phyloP scores from a whole-genome alignment of 192 early-diverging fungal genomes.

The Dimargaris verticillata region DNA sequence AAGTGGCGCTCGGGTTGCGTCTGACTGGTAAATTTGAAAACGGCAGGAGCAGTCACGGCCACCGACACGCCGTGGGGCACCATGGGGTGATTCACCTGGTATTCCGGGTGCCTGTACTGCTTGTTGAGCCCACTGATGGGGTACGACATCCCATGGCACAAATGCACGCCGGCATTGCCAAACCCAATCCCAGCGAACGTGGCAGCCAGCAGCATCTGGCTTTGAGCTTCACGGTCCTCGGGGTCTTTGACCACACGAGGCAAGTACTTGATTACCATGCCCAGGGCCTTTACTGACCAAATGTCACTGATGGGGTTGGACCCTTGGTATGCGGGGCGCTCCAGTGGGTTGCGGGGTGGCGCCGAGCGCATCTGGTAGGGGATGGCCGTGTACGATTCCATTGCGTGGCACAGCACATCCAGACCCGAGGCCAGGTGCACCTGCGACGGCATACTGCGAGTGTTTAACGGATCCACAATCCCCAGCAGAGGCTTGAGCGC shows the following conservation, averaged over 20 bases:
- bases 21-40: conserved; percentile 67
- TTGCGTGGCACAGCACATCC: conserved; percentile 80
- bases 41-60: conserved; percentile 78
- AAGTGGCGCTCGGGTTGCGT: conserved; percentile 74
- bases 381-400: conserved; percentile 83
- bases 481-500: conserved; percentile 70
- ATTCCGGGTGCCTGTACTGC: conserved; percentile 64
- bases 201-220: conserved; percentile 74
- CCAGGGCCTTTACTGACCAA: conserved; percentile 65
- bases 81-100: conserved; percentile 55
- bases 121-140: conserved; percentile 77
- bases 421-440: conserved; percentile 73
- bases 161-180: conserved; percentile 77
- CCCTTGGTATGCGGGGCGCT: conserved; percentile 81
- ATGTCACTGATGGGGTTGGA: conserved; percentile 85
- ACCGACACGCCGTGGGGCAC: conserved; percentile 72
- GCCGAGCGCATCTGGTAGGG: conserved; percentile 63
- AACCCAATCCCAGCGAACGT: conserved; percentile 84
- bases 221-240: conserved; percentile 49
- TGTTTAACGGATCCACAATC: conserved; percentile 80
- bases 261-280: conserved; percentile 65
- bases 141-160: conserved; percentile 71
- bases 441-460: conserved; percentile 65
- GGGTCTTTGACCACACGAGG: conserved; percentile 53
- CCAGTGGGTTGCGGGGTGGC: conserved; percentile 61